Evolutionary conservation across 2,329 filamentous ascomycete genomes (phyloP), one percentile per base, ranked within the genome.

Genomic region (Fusarium citri): DNA sequence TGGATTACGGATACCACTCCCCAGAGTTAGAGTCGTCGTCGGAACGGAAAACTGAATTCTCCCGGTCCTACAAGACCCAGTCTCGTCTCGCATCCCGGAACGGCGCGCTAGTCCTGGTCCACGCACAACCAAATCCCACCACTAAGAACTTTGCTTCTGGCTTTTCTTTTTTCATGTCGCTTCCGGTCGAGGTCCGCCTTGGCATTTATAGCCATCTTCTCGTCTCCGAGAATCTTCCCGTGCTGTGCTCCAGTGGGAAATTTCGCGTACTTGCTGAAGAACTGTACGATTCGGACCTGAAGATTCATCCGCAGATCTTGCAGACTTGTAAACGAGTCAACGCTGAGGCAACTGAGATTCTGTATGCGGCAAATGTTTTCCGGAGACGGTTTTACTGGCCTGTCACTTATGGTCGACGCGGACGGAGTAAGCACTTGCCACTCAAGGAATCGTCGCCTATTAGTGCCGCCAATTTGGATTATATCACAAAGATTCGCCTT

Each of bases 191-290:
- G 6, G 47, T 66, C 7, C 50, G 68, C 12, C 56, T 71, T 11
- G 20, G n/a, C 14, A 59, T 71, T 15, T 72, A 69, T 18, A 53
- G 42, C 11, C 15, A 51, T 1, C 68, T 71, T 0, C 68, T 71
- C n/a, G 8, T 47, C 20, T 66, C 54, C 10, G 8, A 9, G 5
- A 5, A 6, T 9, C 7, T 45, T 6, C 18, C 55, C 7, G 41
- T 57, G 9, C 8, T 71, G 5, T 40, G 50, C 6, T 11, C 54
- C 10, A 12, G 23, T 3, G 26, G 41, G 7, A 31, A 22, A 5
- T 57, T 69, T 22, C 68, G 68, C 20, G 25, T 72, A n/a, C 6
- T 66, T 0, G 28, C 28, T 2, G 57, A 28, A 11, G 12, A 41
- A 5, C 20, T 23, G 6, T 42, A 34, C 15, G 37, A 59, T 9